phyloP scores from a whole-genome alignment of 1,284 basidiomycete genomes.

The Ustilago curta region DNA sequence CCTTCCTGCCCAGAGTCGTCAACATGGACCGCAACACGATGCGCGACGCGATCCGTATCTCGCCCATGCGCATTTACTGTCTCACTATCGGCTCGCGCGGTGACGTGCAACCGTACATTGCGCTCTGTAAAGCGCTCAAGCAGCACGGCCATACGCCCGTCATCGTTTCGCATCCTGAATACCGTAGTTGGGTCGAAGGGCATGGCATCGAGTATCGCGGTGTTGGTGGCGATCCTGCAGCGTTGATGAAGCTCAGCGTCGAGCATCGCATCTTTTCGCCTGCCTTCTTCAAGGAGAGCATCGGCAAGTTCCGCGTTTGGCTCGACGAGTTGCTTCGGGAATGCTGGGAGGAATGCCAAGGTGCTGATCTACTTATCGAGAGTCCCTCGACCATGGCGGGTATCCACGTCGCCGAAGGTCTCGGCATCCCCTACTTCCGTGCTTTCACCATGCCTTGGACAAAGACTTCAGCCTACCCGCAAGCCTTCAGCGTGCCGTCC shows the following conservation, averaged over 20 bases:
- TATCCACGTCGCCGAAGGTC: constrained; percentile 63
- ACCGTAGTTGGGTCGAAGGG: constrained; percentile 74
- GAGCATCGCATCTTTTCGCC: constrained; percentile 57
- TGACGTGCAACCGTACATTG: constrained; percentile 75
- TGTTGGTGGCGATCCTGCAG: constrained; percentile 61
- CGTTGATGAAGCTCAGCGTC: constrained; percentile 61
- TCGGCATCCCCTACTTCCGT: constrained; percentile 63
- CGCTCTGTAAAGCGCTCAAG: constrained; percentile 71
- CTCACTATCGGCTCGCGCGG: constrained; percentile 74
- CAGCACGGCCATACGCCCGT: constrained; percentile 74
- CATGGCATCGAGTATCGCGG: constrained; percentile 56
- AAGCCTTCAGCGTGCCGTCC: constrained; percentile 61
- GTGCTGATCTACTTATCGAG: constrained; percentile 65
- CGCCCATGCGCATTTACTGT: constrained; percentile 57
- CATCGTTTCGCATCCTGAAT: constrained; percentile 77
- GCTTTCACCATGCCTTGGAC: constrained; percentile 68
- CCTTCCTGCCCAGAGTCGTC: constrained; percentile 48
- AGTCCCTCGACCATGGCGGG: constrained; percentile 63
- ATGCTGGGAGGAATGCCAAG: constrained; percentile 55
- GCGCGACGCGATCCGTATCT: constrained; percentile 25
- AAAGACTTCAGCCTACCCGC: constrained; percentile 58
- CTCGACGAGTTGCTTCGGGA: constrained; percentile 61
- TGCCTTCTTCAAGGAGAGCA: constrained; percentile 54
- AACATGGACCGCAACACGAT: constrained; percentile 27
- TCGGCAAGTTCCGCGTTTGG: constrained; percentile 63